A percentile compares a stretch with the other conserved stretches of the same genome.
These are phyloP conservation scores for Boletus coccyginus DNA, from an alignment of 768 basidiomycete genomes.

Conservation along the genomic window DNA sequence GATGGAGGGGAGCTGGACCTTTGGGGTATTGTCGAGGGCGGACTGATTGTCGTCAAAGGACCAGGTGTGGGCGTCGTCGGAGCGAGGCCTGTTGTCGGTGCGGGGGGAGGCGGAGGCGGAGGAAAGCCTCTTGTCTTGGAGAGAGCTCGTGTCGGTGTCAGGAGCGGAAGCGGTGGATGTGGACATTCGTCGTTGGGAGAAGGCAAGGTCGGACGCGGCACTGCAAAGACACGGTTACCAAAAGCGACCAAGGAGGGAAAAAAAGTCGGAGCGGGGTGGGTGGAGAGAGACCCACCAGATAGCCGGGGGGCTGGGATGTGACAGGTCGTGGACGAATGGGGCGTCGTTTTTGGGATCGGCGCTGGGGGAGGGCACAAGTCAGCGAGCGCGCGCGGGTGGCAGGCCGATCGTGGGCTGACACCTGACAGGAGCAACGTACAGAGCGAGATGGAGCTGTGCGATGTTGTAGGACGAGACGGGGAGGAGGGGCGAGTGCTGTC, in stretches of 20 bases:
- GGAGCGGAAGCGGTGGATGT: conserved; percentile 66
- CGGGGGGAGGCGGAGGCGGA: conserved; percentile 52
- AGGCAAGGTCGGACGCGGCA: conserved; percentile 51
- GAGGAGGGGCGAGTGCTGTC: conserved; percentile 41
- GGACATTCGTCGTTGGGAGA: conserved; percentile 69
- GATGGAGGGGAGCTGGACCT: conserved; percentile 73
- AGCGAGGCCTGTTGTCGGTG: conserved; percentile 45
- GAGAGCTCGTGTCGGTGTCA: conserved; percentile 59
- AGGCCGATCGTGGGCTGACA: conserved; percentile 30
- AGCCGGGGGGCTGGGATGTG: conserved; percentile 37
- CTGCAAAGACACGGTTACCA: conserved; percentile 18
- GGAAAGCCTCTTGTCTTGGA: conserved; percentile 56
- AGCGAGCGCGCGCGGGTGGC: conserved; percentile 10
- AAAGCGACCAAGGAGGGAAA: neutral
- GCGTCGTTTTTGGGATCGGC: conserved; percentile 43
- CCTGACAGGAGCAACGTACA: conserved; percentile 42
- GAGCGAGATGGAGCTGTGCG: conserved; percentile 58
- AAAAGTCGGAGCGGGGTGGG: conserved; percentile 8
- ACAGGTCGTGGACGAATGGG: conserved; percentile 40
- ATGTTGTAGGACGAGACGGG: conserved; percentile 59
- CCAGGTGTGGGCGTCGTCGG: conserved; percentile 27
- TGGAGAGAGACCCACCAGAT: conserved; percentile 40
- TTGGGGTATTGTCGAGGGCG: conserved; percentile 40
- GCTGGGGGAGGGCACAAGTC: conserved; percentile 19
- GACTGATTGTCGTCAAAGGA: conserved; percentile 37